Evolutionary conservation across 257 asterid genomes (phyloP).

Genomic region (Pogostemon cablin): DNA sequence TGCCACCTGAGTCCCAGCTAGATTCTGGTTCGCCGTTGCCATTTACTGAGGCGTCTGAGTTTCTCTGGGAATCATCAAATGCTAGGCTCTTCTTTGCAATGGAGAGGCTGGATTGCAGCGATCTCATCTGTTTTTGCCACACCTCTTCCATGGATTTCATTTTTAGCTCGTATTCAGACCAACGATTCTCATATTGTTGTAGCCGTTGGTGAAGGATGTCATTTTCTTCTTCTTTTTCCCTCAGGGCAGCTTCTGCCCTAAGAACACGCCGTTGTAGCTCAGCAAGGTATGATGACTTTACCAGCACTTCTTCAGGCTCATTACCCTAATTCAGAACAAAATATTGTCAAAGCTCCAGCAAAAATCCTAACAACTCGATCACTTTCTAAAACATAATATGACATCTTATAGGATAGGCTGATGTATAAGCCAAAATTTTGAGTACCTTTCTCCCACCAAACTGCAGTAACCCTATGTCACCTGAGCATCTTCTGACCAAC

Average conservation of each 20-base stretch:
- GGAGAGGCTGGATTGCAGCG: conserved; percentile 95
- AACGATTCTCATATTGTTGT: conserved; percentile 86
- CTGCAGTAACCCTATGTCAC: conserved; percentile 79
- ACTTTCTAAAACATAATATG: not conserved
- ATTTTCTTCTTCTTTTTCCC: conserved; percentile 87
- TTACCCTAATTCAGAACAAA: conserved; percentile 53
- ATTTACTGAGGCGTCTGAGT: conserved; percentile 74
- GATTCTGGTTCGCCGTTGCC: conserved; percentile 62
- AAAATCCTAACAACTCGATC: conserved; percentile 7
- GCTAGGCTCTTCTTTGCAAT: conserved; percentile 85
- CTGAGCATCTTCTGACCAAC: conserved; percentile 94
- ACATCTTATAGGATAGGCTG: not conserved
- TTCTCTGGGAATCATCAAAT: conserved; percentile 69
- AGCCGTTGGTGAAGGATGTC: conserved; percentile 88
- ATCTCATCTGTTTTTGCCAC: conserved; percentile 99
- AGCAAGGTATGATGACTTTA: conserved; percentile 92
- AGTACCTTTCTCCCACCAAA: conserved; percentile 81
- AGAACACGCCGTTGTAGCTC: conserved; percentile 92
- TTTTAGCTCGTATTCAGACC: conserved; percentile 94
- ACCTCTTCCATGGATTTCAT: conserved; percentile 99
- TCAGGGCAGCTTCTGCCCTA: conserved; percentile 82
- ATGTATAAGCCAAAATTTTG: conserved; percentile 13
- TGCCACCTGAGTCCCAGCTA: conserved; percentile 64
- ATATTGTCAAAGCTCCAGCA: not conserved
- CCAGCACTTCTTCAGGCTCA: conserved; percentile 78